Conservation (phyloP, 2,329 filamentous ascomycete genomes). For the Apiospora sp. region DNA sequence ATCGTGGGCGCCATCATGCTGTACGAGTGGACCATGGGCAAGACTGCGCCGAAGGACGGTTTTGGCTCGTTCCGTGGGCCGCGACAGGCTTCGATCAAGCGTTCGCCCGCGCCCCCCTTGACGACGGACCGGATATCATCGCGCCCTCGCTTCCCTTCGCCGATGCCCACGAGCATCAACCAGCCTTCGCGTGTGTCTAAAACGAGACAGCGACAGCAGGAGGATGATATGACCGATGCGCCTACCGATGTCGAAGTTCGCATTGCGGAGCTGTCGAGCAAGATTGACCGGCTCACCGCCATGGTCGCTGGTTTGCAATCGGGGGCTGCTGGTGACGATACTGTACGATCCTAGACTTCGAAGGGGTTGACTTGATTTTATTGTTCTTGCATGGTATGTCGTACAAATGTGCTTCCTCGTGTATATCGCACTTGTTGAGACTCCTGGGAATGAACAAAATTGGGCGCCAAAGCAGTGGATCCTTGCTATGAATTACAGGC, state of each 20-base stretch:
- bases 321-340: conserved; percentile 31
- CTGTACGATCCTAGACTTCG: conserved; percentile 31
- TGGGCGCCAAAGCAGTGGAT: neutral
- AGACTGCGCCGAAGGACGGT: conserved; percentile 48
- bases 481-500: neutral
- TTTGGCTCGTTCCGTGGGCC: conserved; percentile 60
- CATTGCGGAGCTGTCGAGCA: conserved; percentile 61
- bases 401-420: too few relatives aligned
- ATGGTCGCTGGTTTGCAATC: conserved; percentile 59
- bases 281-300: conserved; percentile 66
- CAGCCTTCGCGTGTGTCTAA: conserved; percentile 30
- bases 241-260: conserved; percentile 56
- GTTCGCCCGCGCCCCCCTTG: conserved; percentile 34
- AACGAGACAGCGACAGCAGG: conserved; percentile 31
- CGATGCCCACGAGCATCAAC: conserved; percentile 34
- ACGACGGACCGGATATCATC: conserved; percentile 25
- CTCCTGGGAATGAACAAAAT: too few relatives aligned
- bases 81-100: conserved; percentile 38
- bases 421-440: neutral
- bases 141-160: conserved; percentile 36
- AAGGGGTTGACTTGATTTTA: neutral
- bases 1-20: conserved; percentile 73
- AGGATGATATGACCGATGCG: conserved; percentile 48
- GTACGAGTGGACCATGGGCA: conserved; percentile 65
- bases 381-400: too few relatives aligned